Conservation (phyloP, 176 grass and related monocot genomes). For the Cymbopogon citratus region DNA sequence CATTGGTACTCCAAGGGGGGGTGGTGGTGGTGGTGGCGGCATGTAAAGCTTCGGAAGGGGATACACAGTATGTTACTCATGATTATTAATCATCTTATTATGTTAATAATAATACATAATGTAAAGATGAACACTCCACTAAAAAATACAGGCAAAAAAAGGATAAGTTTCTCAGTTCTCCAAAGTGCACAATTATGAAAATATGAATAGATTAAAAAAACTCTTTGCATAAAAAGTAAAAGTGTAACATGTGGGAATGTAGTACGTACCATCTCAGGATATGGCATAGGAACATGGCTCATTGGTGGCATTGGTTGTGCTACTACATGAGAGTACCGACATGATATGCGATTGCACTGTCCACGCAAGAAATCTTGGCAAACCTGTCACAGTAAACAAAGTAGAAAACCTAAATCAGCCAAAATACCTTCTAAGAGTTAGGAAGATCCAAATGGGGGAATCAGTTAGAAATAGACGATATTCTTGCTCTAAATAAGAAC, state of each 20-base stretch:
- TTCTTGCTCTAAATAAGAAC: slow-evolving; percentile 3
- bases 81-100: no score
- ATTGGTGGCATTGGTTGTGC: slow-evolving; percentile 44
- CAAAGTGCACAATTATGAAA: not conserved
- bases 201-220: not conserved
- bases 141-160: not conserved
- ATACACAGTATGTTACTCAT: slow-evolving; percentile 15
- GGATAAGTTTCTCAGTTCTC: not conserved
- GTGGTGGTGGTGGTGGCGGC: slow-evolving; percentile 27
- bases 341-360: slow-evolving; percentile 59
- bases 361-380: slow-evolving; percentile 77
- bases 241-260: not conserved
- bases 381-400: slow-evolving; percentile 33
- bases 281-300: slow-evolving; percentile 44
- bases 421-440: not conserved
- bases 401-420: not conserved
- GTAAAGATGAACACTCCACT: not conserved
- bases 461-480: not conserved
- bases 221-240: not conserved
- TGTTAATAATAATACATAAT: no score
- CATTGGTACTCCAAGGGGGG: slow-evolving; percentile 40
- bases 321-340: slow-evolving; percentile 54
- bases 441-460: not conserved
- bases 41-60: slow-evolving; percentile 41
- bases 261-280: slow-evolving; percentile 43